Evolutionary conservation across 176 grass and related monocot genomes (phyloP), one percentile per base, ranked within the genome.

Genomic region (Coix lacrymajobi): DNA sequence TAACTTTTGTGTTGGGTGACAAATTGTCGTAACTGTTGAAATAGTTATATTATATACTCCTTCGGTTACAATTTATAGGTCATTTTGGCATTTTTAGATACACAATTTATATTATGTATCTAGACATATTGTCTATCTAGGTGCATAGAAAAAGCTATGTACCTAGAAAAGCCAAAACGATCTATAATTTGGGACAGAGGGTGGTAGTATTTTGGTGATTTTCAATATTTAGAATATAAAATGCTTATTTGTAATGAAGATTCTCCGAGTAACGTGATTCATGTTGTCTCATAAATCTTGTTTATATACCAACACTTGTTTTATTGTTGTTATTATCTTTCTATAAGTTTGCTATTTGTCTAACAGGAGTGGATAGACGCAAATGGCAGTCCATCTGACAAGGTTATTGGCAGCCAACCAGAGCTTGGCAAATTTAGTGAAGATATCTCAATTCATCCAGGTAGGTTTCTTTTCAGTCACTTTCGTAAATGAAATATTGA

Each of bases 401-500:
- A 2, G 20, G 40, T 37, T 51, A 49, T 49, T 28, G 19, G 26
- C 19, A n/a, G 24, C 29, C 52, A 63, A 73, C 29, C 51, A 29
- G 51, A 67, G 25, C 45, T 76, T 56, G 25, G 51, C 48, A 22
- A 37, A 33, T 52, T 16, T 20, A 73, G 65, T 76, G 54, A 12
- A 58, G 81, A 81, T 79, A 54, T 32, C n/a, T 62, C 87, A 89
- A 38, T 70, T 36, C 56, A 9, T 69, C 22, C 14, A 61, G 70
- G 60, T 84, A 61, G 61, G 60, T 40, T 44, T 65, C 16, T 70
- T 62, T 40, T 22, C 28, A 29, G 15, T 30, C 40, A 69, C 81
- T 71, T 64, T 57, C 6, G 4, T 46, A 15, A 46, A 16, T 46
- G 14, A 46, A 46, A 46, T 46, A 76, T 38, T 38, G 8, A 62